phyloP scores from a whole-genome alignment of 495 filamentous ascomycete species.

The Trichoderma erinaceum region DNA sequence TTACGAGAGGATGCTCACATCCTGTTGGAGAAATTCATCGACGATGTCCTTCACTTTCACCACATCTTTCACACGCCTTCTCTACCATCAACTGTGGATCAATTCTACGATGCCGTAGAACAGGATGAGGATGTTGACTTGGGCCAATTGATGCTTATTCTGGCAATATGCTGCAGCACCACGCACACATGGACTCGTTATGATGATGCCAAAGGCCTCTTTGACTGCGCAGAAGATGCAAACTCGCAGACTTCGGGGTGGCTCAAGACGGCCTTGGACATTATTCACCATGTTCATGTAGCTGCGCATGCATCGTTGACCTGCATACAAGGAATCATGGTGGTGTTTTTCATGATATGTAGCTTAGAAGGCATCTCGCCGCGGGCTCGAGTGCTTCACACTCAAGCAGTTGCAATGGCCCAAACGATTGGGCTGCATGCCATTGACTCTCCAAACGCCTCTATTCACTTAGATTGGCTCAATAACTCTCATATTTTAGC shows the following conservation, averaged over 20 bases:
- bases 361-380: conserved; percentile 32
- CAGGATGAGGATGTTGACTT: conserved; percentile 24
- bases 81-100: conserved; percentile 26
- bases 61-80: conserved; percentile 39
- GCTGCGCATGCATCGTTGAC: conserved; percentile 30
- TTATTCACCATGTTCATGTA: conserved; percentile 31
- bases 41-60: conserved; percentile 33
- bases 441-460: conserved; percentile 28
- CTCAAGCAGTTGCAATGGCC: conserved; percentile 27
- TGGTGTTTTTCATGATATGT: conserved; percentile 30
- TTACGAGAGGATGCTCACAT: conserved; percentile 30
- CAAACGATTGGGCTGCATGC: conserved; percentile 35
- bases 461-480: too few relatives aligned
- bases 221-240: conserved; percentile 27
- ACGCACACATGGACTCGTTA: conserved; percentile 33
- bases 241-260: conserved; percentile 28
- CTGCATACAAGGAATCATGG: conserved; percentile 35
- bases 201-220: conserved; percentile 23
- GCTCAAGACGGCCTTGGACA: conserved; percentile 31
- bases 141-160: conserved; percentile 32
- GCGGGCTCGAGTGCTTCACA: conserved; percentile 27
- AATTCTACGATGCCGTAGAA: conserved; percentile 29
- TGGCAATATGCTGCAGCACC: conserved; percentile 36
- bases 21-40: conserved; percentile 36
- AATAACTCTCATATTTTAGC: conserved; percentile 19